A percentile compares a stretch with the other conserved stretches of the same genome.
phyloP scores from a whole-genome alignment of 495 filamentous ascomycete species.

The Penicillium crystallinum region DNA sequence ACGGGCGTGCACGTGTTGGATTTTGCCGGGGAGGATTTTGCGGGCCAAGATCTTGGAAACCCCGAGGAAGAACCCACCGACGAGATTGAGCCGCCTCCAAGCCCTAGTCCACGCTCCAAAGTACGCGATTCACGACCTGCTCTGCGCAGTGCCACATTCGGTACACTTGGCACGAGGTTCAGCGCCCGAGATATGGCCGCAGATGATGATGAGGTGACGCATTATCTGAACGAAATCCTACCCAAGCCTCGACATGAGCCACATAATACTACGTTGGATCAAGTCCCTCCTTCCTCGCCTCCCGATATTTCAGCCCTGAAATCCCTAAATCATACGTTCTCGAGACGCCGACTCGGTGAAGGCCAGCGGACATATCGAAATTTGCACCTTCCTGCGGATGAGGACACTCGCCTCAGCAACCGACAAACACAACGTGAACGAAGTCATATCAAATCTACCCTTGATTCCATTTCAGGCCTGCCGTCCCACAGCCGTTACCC shows the following conservation, averaged over 20 bases:
- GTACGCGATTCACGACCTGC: slow-evolving; percentile 19
- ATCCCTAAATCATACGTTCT: slow-evolving; percentile 15
- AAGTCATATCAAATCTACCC: slow-evolving; percentile 30
- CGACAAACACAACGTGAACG: slow-evolving; percentile 19
- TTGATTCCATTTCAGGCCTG: slow-evolving; percentile 19
- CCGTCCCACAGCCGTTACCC: slow-evolving; percentile 13
- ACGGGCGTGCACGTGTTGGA: slow-evolving; percentile 25
- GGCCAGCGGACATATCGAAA: slow-evolving; percentile 26
- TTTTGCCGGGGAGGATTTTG: slow-evolving; percentile 23
- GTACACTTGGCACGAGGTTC: slow-evolving; percentile 23
- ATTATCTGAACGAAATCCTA: slow-evolving; percentile 29
- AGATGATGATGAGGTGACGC: slow-evolving; percentile 29
- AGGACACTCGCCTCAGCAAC: slow-evolving; percentile 12
- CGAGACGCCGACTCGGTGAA: slow-evolving; percentile 20
- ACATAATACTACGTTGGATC: slow-evolving; percentile 7
- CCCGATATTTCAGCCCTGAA: slow-evolving; percentile 25
- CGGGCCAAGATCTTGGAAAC: slow-evolving; percentile 20
- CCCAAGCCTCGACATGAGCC: slow-evolving; percentile 14
- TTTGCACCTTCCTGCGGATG: slow-evolving; percentile 17
- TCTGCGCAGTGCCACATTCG: slow-evolving; percentile 18
- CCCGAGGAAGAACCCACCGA: slow-evolving; percentile 29
- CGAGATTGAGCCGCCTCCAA: slow-evolving; percentile 35
- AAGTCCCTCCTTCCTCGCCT: slow-evolving; percentile 32
- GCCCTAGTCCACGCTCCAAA: slow-evolving; percentile 40
- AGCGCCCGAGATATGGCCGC: slow-evolving; percentile 22